Evolutionary conservation across 148 eudicot genomes (phyloP).

Genomic region (Amaranthus palmeri): DNA sequence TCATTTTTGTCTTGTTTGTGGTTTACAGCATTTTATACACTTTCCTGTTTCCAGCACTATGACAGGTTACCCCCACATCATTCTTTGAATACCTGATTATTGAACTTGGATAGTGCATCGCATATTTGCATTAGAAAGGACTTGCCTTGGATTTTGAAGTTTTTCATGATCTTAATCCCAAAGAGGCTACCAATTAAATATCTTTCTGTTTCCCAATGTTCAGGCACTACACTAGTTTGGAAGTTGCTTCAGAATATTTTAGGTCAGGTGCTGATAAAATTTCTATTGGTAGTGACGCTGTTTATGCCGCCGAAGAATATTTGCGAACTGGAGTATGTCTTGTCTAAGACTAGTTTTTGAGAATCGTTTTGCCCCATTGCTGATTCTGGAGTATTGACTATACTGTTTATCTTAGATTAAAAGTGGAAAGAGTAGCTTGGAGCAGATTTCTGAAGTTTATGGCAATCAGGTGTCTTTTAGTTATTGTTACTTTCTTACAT

Average conservation of each 20-base stretch:
- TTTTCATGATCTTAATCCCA: not conserved
- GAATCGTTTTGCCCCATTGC: not conserved
- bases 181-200: no score
- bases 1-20: no score
- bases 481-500: no score
- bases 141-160: not conserved
- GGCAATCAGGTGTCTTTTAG: slow-evolving; percentile 77
- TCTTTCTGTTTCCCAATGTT: slow-evolving; percentile 4
- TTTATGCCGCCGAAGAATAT: slow-evolving; percentile 93
- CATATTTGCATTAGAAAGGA: not conserved
- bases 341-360: slow-evolving; percentile 7
- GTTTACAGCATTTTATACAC: no score
- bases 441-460: slow-evolving; percentile 82
- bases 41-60: no score
- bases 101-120: not conserved
- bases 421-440: slow-evolving; percentile 83
- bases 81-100: no score
- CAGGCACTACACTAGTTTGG: slow-evolving; percentile 92
- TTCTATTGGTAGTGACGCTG: slow-evolving; percentile 98
- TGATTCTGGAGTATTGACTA: not conserved
- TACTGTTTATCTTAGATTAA: slow-evolving; percentile 54
- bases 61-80: no score
- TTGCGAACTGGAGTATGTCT: slow-evolving; percentile 64
- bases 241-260: slow-evolving; percentile 99
- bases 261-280: slow-evolving; percentile 96